Percentiles rank a stretch among this genome's conserved stretches.
These are phyloP conservation scores for Piper longum DNA, from an alignment of 164 flowering plant species.

Conservation along the genomic window DNA sequence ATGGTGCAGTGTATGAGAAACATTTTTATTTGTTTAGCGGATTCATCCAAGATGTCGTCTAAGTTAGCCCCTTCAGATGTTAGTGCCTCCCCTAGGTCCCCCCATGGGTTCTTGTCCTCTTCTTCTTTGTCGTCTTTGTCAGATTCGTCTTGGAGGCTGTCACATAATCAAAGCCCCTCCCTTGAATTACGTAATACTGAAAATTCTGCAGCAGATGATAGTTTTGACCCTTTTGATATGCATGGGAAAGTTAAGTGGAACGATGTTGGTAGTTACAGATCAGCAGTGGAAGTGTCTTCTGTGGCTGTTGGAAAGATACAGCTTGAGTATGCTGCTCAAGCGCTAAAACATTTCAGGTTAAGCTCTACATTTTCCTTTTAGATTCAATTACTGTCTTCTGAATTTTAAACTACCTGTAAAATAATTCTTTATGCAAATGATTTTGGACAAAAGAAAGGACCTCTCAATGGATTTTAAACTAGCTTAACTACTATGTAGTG, in stretches of 20 bases:
- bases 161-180: constrained; percentile 10
- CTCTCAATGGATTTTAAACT: neutral
- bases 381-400: neutral
- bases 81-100: constrained; percentile 18
- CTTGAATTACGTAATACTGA: constrained; percentile 11
- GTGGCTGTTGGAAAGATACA: constrained; percentile 37
- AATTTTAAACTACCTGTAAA: neutral
- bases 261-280: constrained; percentile 21
- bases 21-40: constrained; percentile 24
- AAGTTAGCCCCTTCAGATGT: constrained; percentile 15
- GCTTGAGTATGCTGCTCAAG: constrained; percentile 29
- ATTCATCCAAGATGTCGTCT: constrained; percentile 14
- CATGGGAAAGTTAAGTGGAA: constrained; percentile 22
- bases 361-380: neutral
- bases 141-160: constrained; percentile 13
- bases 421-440: too few species aligned
- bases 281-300: constrained; percentile 31
- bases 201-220: constrained; percentile 7
- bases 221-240: constrained; percentile 25
- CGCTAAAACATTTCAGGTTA: constrained; percentile 33
- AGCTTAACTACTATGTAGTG: too few species aligned
- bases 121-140: constrained; percentile 19
- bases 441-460: neutral
- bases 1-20: constrained; percentile 38
- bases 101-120: constrained; percentile 24